A percentile compares a stretch with the other conserved stretches of the same genome.
Conservation (phyloP, 139 green algal species). For the Auxenochlorella pyrenoidosa region DNA sequence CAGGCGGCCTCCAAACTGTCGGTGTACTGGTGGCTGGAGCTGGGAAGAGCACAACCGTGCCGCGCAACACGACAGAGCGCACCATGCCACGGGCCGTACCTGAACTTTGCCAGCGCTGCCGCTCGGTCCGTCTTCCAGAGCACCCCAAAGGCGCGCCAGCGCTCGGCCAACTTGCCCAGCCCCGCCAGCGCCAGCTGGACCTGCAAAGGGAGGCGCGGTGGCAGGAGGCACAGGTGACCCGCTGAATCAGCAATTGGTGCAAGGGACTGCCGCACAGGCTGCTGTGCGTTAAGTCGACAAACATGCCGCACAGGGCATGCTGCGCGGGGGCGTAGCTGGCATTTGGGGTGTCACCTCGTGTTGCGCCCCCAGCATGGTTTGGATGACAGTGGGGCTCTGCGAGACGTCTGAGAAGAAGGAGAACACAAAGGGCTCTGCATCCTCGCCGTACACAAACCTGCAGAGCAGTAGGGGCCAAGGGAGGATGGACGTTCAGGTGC, state of each 20-base stretch:
- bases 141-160: conserved; percentile 75
- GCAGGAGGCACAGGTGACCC: too few relatives aligned
- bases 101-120: conserved; percentile 86
- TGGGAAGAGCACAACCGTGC: too few relatives aligned
- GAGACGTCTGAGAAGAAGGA: conserved; percentile 86
- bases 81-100: conserved; percentile 13
- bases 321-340: too few relatives aligned
- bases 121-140: conserved; percentile 90
- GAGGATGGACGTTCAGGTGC: too few relatives aligned
- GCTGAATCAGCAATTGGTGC: too few relatives aligned
- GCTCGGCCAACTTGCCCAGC: conserved; percentile 63
- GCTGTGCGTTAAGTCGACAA: too few relatives aligned
- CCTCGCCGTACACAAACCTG: conserved; percentile 49
- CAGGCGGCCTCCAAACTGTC: too few relatives aligned
- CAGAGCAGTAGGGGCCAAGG: neutral
- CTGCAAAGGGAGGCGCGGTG: neutral
- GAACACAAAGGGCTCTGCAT: conserved; percentile 81
- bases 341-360: conserved; percentile 74
- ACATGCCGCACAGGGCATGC: too few relatives aligned
- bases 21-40: too few relatives aligned
- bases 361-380: conserved; percentile 73
- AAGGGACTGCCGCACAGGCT: too few relatives aligned
- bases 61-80: too few relatives aligned
- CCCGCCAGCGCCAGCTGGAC: neutral
- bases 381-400: conserved; percentile 63